Base-by-base conservation (phyloP, 2,329 filamentous ascomycete species). In the Neonectria ditissima region DNA sequence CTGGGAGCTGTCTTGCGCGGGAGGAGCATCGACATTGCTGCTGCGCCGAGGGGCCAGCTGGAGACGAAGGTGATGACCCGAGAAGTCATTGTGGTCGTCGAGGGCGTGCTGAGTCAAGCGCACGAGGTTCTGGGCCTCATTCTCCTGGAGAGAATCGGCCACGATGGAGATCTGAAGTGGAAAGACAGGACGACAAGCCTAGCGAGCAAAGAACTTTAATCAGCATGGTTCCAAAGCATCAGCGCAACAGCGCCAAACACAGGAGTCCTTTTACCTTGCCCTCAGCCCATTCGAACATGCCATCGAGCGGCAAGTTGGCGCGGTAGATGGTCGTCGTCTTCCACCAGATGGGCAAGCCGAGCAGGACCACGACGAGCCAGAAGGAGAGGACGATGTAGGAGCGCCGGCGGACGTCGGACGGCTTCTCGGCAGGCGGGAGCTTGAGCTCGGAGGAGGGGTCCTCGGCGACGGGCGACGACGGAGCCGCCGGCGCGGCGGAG, bases 261-360 rank as follows among this genome's bases (percentile, higher is more conserved):
- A 14, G 14, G 14, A 37, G 14, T 11, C 32, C 32, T 59, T 81
- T 65, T 78, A 97, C 94, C 86, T 92, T 93, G 68, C 94, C 94
- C 74, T 97, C 92, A 10, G 93, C 92, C 95, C 96, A 98, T 65
- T 91, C 87, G 70, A 92, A 87, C 96, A 99, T 99, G 58, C 90
- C 87, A 75, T 91, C 86, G 69, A 97, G 79, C 5, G 96, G 96
- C 70, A 99, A 82, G 47, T 89, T 86, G 13, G 95, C 94, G 59
- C 96, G 88, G 78, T 97, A 94, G 59, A 98, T 97, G 0, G 92
- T 91, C 4, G 96, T 99, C 0, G 96, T 98, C 78, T 89, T 90
- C 89, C 93, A 97, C 96, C 96, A 99, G 86, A 97, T 91, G 61
- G 96, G 96, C 69, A 99, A 78, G 3, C 96, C 96, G 6, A 99